Base-by-base conservation (phyloP, 1,284 basidiomycete genomes). In the Cryptococcus sp. region DNA sequence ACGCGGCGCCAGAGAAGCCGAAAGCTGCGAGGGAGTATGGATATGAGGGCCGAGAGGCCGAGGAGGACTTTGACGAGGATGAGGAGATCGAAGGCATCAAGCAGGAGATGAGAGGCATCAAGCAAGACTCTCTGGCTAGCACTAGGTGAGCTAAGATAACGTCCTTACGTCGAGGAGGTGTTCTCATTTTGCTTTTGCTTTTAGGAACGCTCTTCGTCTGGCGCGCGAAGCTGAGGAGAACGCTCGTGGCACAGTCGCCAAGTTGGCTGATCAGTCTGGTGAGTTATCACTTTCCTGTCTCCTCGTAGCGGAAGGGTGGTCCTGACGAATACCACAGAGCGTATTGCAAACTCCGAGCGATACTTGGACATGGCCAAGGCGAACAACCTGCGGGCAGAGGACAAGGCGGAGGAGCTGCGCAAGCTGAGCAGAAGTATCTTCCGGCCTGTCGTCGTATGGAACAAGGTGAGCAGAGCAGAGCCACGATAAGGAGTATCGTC, bases 21-120 rank as follows among this genome's bases (percentile, higher is more conserved):
- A 30, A 54, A 43, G 54, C 60, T 8, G 61, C 62, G 45, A 58
- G 70, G 38, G 55, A 75, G 62, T 79, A 76, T 58, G 78, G 78
- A 17, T 76, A 78, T 51, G 73, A 77, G 39, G 75, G 76, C 0
- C 57, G 76, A 30, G 76, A 79, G 64, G 67, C 70, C 43, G 77
- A 81, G 61, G 88, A 91, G 72, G 92, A 95, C 77, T 79, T 77
- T 58, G 76, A 78, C 55, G 90, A 90, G 66, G 94, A 98, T 25
- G 94, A 98, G 68, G 95, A 98, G 72, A 83, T 96, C 5, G 95
- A 99, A 79, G 93, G 89, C 16, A 95, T 99, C 81, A 98, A 97
- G 81, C 86, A 91, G 73, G 88, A 94, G 80, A 93, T 92, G 67
- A 85, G 88, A 55, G 91, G 86, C 72, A 80, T 91, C 65, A 99